Evolutionary conservation across 2,329 filamentous ascomycete genomes (phyloP).

Genomic region (Fusarium sp.): DNA sequence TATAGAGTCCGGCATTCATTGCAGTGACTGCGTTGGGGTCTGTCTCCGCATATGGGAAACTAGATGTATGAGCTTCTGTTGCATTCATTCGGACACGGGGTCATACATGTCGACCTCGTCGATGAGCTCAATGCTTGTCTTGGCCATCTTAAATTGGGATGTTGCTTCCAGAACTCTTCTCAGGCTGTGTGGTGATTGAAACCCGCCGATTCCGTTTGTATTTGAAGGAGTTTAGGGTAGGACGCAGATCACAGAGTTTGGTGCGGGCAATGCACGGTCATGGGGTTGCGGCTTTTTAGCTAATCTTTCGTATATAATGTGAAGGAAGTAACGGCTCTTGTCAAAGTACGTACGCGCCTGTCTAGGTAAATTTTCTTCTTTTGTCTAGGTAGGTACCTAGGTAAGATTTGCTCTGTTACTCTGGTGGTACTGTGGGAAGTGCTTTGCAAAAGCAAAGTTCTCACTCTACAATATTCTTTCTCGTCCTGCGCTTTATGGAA

Average conservation of each 20-base stretch:
- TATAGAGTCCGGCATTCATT: conserved; percentile 73
- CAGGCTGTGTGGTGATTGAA: background rate
- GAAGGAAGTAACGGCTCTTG: background rate
- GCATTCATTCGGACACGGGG: background rate
- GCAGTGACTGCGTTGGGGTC: conserved; percentile 68
- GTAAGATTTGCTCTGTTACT: background rate
- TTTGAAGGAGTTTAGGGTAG: background rate
- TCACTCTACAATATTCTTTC: too few relatives aligned
- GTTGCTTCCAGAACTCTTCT: too few relatives aligned
- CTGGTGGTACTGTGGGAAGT: conserved; percentile 19
- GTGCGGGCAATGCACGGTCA: background rate
- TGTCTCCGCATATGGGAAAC: conserved; percentile 82
- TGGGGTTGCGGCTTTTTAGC: conserved; percentile 23
- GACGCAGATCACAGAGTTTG: background rate
- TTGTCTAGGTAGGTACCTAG: too few relatives aligned
- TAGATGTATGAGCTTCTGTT: conserved; percentile 52
- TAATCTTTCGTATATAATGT: conserved; percentile 1
- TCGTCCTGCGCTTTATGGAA: conserved; percentile 20
- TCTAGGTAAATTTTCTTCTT: background rate
- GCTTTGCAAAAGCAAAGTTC: background rate
- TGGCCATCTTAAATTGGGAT: conserved; percentile 36
- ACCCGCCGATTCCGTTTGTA: background rate
- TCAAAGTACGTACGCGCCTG: background rate
- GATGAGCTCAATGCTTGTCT: conserved; percentile 47
- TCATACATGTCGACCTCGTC: conserved; percentile 46